Evolutionary conservation across 202 grass and related monocot species (phyloP), one percentile per base, ranked within the genome.

Genomic region (Zizania palustris): DNA sequence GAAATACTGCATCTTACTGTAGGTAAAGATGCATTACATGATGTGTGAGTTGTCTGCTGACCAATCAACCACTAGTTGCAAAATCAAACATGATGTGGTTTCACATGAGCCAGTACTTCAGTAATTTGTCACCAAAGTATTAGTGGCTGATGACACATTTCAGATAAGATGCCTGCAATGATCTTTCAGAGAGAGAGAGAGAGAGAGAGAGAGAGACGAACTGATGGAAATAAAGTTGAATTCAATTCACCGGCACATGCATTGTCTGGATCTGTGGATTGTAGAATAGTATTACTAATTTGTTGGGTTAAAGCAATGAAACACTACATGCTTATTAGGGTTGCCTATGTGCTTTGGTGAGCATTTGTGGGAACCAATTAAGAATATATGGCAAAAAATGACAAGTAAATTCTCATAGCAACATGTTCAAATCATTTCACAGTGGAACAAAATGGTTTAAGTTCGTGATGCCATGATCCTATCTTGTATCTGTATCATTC

Each of bases 261-360:
- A 46, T 9, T 75, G 64, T 50, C 11, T 84, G 56, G 63, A 56
- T 74, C 63, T 37, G 3, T 11, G 18, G 15, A 70, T 48, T 22
- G 5, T 11, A 19, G 19, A 59, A 59, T n/a, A n/a, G n/a, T n/a
- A n/a, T n/a, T 68, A 73, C 60, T 16, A 58, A 78, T 34, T 60
- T 63, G 57, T 60, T 81, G 58, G 65, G 71, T n/a, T 41, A 76
- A 72, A 76, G 59, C 58, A 71, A 76, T 3, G 11, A 81, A 81
- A 80, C 18, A 10, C 39, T 55, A 51, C 9, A 53, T 20, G 14
- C 40, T 60, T 54, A 42, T 42, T 79, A 51, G 73, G 68, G 53
- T 75, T 71, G 13, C 65, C 0, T 60, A 22, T 48, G n/a, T 58
- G 56, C 39, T n/a, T n/a, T n/a, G n/a, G n/a, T n/a, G 75, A 41